Percentiles rank a stretch among this genome's conserved stretches.
Evolutionary conservation across 2,329 filamentous ascomycete species (phyloP).

Genomic region (Diplodia mutila): DNA sequence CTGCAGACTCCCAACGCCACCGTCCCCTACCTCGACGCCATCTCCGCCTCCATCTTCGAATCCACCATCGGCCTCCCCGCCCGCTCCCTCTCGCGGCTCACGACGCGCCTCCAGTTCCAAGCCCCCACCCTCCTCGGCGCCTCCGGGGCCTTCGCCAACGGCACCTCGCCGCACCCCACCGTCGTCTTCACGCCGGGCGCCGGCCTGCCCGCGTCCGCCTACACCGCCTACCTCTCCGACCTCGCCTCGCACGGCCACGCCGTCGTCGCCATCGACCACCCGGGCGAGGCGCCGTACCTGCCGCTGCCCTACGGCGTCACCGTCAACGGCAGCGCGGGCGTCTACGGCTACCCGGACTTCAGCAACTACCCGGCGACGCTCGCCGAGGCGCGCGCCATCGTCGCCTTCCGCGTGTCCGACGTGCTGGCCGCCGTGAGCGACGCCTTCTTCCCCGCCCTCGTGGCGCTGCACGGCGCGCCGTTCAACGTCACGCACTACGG

Average conservation of each 20-base stretch:
- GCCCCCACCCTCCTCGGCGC: background rate
- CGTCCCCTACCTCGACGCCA: constrained; percentile 34
- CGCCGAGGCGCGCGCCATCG: background rate
- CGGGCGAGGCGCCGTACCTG: constrained; percentile 15
- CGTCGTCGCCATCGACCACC: constrained; percentile 22
- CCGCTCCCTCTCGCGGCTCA: background rate
- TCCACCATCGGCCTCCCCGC: constrained; percentile 23
- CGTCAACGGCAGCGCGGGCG: background rate
- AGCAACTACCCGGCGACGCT: background rate
- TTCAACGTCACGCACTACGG: constrained; percentile 19
- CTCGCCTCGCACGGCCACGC: constrained; percentile 10
- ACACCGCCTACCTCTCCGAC: constrained; percentile 3
- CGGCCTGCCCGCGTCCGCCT: constrained; percentile 21
- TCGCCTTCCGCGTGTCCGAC: background rate
- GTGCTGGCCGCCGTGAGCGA: background rate
- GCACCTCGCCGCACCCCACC: constrained; percentile 2
- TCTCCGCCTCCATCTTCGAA: constrained; percentile 30
- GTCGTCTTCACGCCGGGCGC: constrained; percentile 16
- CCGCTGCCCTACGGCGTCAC: background rate
- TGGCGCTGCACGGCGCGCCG: background rate
- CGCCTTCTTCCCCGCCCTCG: background rate
- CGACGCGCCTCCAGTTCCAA: background rate
- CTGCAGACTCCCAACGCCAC: constrained; percentile 29
- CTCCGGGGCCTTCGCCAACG: constrained; percentile 1
- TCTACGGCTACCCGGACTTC: background rate